Evolutionary conservation across 2,329 filamentous ascomycete species (phyloP).

Genomic region (Dryadomyces sulphureus): DNA sequence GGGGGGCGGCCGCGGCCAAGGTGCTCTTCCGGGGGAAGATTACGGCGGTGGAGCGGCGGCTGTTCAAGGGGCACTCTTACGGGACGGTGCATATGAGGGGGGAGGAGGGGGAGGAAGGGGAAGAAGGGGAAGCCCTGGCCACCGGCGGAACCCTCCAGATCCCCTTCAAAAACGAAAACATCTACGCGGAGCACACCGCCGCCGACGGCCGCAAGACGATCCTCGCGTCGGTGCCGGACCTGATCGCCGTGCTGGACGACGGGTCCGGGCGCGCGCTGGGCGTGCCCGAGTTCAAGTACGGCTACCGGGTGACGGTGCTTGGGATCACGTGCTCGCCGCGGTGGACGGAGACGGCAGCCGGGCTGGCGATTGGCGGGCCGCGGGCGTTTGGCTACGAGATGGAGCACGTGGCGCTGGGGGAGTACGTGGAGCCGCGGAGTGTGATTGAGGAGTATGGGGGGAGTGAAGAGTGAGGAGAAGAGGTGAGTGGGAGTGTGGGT

Average conservation of each 20-base stretch:
- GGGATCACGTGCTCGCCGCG: slow-evolving; percentile 37
- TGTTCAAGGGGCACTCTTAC: slow-evolving; percentile 33
- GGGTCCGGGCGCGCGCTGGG: slow-evolving; percentile 32
- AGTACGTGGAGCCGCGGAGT: slow-evolving; percentile 31
- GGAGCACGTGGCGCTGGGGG: slow-evolving; percentile 31
- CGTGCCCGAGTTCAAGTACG: slow-evolving; percentile 36
- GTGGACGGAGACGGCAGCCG: slow-evolving; percentile 31
- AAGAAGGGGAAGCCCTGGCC: background rate
- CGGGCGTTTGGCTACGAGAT: slow-evolving; percentile 32
- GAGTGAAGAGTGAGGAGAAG: background rate
- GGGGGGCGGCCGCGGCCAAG: slow-evolving; percentile 27
- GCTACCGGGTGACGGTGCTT: slow-evolving; percentile 33
- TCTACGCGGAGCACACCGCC: slow-evolving; percentile 7
- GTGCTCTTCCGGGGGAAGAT: slow-evolving; percentile 40
- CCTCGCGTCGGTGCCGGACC: slow-evolving; percentile 27
- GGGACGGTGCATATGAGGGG: slow-evolving; percentile 18
- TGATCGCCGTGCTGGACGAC: slow-evolving; percentile 31
- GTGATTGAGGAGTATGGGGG: slow-evolving; percentile 34
- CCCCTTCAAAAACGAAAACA: slow-evolving; percentile 16
- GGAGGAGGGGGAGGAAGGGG: slow-evolving; percentile 3
- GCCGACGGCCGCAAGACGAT: slow-evolving; percentile 14
- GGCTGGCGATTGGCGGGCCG: slow-evolving; percentile 34
- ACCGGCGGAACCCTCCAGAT: slow-evolving; percentile 12
- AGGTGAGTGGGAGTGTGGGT: too few species aligned
- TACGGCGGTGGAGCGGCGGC: slow-evolving; percentile 29